Base-by-base conservation (phyloP, 768 basidiomycete genomes). In the Tylopilus vinaceipallidus region DNA sequence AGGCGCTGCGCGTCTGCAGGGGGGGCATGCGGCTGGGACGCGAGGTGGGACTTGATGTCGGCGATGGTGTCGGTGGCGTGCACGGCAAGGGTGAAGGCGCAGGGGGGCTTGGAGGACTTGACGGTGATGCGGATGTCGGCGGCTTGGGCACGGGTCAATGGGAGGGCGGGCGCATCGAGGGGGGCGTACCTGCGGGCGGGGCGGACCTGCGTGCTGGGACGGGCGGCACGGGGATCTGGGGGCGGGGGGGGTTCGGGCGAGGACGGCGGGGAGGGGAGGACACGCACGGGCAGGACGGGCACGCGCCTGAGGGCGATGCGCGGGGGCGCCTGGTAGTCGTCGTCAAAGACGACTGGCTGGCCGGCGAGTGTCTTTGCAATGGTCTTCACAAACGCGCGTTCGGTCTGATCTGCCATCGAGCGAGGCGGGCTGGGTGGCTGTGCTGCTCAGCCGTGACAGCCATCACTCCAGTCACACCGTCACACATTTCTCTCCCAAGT, bases 41-140 rank as follows among this genome's bases (percentile, higher is more conserved):
- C 79, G 49, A 98, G 82, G 54, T 82, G 82, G 2, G 76, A 62
- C 68, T 98, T 99, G 67, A 98, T 82, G 38, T 82, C 66, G 35
- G 80, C 70, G 69, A 99, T 82, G 43, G 92, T 80, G 65, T 97
- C 91, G n/a, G 91, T 86, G 30, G 82, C 80, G 41, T 84, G 81
- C 12, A 91, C 79, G 40, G 81, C 66, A 55, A 98, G 75, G 24
- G 82, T 75, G 73, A 88, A 88, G 0, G 85, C 72, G 40, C 84
- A 78, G 20, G 91, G 73, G 1, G 97, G 97, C 64, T 98, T 98
- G 62, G 83, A 75, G 41, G 91, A 97, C 71, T 97, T 98, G 78
- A 99, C 83, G 44, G 82, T 87, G 57, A 99, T 70, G 19, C 74
- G 74, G 57, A 98, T 70, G 20, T 49, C 36, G 48, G 54, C 42